Evolutionary conservation across 2,329 filamentous ascomycete species (phyloP).

Genomic region (Nectriaceae sp.): DNA sequence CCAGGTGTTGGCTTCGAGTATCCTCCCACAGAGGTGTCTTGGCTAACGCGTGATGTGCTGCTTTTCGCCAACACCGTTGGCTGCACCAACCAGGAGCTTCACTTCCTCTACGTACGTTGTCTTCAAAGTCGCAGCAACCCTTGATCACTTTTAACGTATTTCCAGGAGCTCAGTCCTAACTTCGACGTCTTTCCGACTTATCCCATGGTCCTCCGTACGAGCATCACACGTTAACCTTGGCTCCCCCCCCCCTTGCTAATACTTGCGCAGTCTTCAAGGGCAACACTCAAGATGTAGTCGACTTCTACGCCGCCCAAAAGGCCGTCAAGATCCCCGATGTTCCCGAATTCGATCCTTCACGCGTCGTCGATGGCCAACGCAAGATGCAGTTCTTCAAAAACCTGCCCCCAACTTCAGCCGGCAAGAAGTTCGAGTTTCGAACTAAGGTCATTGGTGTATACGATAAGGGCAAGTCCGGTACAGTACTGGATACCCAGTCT

Average conservation of each 20-base stretch:
- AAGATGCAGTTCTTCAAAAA: constrained; percentile 76
- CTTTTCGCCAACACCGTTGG: constrained; percentile 92
- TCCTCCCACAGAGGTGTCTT: constrained; percentile 73
- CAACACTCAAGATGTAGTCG: constrained; percentile 72
- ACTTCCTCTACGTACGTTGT: constrained; percentile 79
- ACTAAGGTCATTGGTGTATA: constrained; percentile 82
- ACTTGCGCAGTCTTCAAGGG: constrained; percentile 68
- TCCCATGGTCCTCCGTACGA: constrained; percentile 73
- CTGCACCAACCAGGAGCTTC: constrained; percentile 80
- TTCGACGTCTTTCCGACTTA: constrained; percentile 92
- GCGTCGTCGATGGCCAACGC: constrained; percentile 83
- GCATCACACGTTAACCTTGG: not conserved
- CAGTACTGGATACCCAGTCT: constrained; percentile 78
- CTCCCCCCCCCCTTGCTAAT: constrained; percentile 5
- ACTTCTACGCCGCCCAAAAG: constrained; percentile 77
- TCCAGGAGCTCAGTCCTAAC: constrained; percentile 80
- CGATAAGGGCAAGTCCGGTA: constrained; percentile 84
- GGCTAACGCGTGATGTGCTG: constrained; percentile 84
- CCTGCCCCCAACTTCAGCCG: constrained; percentile 70
- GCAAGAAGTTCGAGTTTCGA: constrained; percentile 73
- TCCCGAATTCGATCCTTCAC: constrained; percentile 72
- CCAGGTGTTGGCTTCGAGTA: constrained; percentile 77
- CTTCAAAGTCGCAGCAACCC: not conserved
- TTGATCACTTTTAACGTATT: constrained; percentile 6
- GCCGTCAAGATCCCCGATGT: constrained; percentile 71